These are phyloP conservation scores for Capronia epimyces DNA, from an alignment of 2,329 filamentous ascomycete genomes.

Conservation along the genomic window DNA sequence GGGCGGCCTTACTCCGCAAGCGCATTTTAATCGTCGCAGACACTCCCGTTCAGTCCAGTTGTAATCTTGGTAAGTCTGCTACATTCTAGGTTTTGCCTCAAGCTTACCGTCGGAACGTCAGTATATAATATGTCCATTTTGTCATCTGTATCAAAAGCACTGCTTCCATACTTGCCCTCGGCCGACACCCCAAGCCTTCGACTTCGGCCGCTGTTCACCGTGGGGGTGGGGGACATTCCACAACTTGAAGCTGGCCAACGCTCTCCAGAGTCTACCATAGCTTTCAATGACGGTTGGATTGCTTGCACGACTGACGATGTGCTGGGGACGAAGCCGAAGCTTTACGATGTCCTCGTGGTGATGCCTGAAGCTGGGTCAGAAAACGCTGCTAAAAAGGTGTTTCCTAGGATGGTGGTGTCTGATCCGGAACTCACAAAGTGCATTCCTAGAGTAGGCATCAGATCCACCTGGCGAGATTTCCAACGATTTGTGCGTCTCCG, in stretches of 20 bases:
- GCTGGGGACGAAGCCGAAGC: constrained; percentile 72
- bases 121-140: constrained; percentile 94
- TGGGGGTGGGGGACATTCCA: constrained; percentile 89
- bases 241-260: constrained; percentile 50
- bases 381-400: constrained; percentile 54
- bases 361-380: constrained; percentile 60
- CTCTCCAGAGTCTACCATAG: constrained; percentile 35
- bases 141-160: constrained; percentile 74
- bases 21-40: constrained; percentile 81
- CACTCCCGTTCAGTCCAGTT: constrained; percentile 76
- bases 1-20: constrained; percentile 78
- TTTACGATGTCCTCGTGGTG: constrained; percentile 86
- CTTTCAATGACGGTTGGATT: constrained; percentile 64
- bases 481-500: constrained; percentile 69
- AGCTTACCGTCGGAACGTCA: constrained; percentile 37
- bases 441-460: constrained; percentile 59
- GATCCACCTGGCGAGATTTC: constrained; percentile 84
- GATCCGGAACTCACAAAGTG: constrained; percentile 26
- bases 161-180: constrained; percentile 63
- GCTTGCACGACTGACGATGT: constrained; percentile 96
- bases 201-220: constrained; percentile 78
- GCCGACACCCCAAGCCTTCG: constrained; percentile 57
- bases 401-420: constrained; percentile 67
- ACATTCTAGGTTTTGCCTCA: too few species aligned
- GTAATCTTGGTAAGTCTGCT: constrained; percentile 70